phyloP scores from a whole-genome alignment of 1,284 basidiomycete genomes.

The Cerioporus squamosus region DNA sequence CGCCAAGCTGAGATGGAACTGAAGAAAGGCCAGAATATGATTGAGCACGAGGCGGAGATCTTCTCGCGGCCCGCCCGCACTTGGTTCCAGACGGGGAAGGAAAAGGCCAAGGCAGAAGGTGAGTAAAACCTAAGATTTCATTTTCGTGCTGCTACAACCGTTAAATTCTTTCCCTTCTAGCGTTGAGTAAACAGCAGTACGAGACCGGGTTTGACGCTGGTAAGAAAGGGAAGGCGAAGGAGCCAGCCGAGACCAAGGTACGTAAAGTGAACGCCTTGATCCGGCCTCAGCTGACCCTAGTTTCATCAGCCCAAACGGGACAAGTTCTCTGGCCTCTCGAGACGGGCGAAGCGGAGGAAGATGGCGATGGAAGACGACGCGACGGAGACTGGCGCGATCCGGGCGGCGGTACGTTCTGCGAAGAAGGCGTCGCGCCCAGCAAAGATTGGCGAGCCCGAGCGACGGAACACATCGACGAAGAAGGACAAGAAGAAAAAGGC shows the following conservation, averaged over 20 bases:
- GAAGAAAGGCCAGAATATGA: constrained; percentile 94
- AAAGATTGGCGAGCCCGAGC: constrained; percentile 51
- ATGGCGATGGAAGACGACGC: constrained; percentile 81
- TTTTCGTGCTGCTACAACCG: constrained; percentile 2
- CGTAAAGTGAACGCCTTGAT: constrained; percentile 13
- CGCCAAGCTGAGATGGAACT: constrained; percentile 96
- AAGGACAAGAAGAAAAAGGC: constrained; percentile 30
- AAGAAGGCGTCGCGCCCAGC: constrained; percentile 75
- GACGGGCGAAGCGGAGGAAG: constrained; percentile 85
- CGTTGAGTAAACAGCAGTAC: constrained; percentile 74
- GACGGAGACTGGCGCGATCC: constrained; percentile 58
- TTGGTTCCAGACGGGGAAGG: constrained; percentile 95
- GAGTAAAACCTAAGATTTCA: constrained; percentile 24
- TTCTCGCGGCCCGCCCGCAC: constrained; percentile 92
- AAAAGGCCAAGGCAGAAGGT: constrained; percentile 86
- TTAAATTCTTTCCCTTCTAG: constrained; percentile 41
- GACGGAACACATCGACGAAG: constrained; percentile 20
- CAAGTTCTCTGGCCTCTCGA: constrained; percentile 84
- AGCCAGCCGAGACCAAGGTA: constrained; percentile 37
- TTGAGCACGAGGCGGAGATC: constrained; percentile 95
- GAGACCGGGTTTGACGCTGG: constrained; percentile 51
- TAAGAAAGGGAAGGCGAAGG: constrained; percentile 29
- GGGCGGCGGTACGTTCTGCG: constrained; percentile 81
- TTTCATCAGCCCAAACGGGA: constrained; percentile 63
- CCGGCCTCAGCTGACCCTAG: constrained; percentile 18